Base-by-base conservation (phyloP, 495 filamentous ascomycete species). In the Tirmania nivea region DNA sequence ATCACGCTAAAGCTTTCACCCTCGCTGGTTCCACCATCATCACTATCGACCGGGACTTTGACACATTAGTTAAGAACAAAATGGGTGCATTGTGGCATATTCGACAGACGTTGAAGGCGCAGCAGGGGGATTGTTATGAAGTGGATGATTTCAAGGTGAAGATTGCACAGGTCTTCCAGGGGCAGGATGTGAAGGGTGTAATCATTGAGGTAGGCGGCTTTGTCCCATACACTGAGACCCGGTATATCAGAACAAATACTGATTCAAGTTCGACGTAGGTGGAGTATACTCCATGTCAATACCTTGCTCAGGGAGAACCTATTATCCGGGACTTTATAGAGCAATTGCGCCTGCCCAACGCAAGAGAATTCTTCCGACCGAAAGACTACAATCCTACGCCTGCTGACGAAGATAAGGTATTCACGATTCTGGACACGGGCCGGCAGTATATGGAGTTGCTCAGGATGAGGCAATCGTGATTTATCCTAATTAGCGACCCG, bases 171-270 rank as follows among this genome's bases (percentile, higher is more conserved):
- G 17, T 64, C 14, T 14, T 47, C n/a, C 61, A 63, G 51, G 66
- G 61, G 16, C 63, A 60, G 37, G 58, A 66, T 42, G 56, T 53
- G 16, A 58, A 67, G 51, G 58, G 59, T 25, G 63, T 65, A 53
- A 56, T 64, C 17, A 60, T 62, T 1, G 65, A 60, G 42, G 67
- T 45, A 45, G 17, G 39, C 9, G 17, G 25, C 25, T 53, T 31
- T 31, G 25, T 3, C 25, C 25, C 3, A 31, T 7, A 31, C 25
- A 3, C 25, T 31, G 25, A 7, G 25, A 0, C 25, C 7, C 25
- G 25, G 7, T 3, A 31, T 31, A 31, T 31, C 25, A 31, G 25
- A 31, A 31, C 25, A 31, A 31, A 31, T 0, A 7, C 25, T 31
- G 25, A 31, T 31, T 5, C 25, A 31, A 31, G 25, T 7, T 31